Percentiles rank a stretch among this genome's conserved stretches.
These are phyloP conservation scores for Acephala macrosclerotiorum DNA, from an alignment of 2,329 filamentous ascomycete species.

Conservation along the genomic window DNA sequence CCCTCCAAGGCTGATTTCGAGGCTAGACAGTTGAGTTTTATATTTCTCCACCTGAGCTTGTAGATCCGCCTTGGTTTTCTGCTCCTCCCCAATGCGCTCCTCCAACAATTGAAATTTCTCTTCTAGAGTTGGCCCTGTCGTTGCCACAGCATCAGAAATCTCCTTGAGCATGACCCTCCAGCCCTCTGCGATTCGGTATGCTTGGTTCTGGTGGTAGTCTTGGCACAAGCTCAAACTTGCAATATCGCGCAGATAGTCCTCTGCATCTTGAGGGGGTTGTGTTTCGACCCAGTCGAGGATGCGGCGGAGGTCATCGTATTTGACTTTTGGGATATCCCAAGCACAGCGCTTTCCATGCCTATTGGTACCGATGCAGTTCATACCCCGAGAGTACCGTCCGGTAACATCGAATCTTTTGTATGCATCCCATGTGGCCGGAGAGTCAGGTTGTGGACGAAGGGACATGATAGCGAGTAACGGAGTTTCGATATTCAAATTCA, in stretches of 20 bases:
- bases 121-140: background rate
- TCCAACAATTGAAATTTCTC: background rate
- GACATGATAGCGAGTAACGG: background rate
- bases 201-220: background rate
- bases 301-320: background rate
- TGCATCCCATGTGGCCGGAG: background rate
- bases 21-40: background rate
- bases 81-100: background rate
- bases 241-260: background rate
- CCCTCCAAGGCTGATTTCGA: background rate
- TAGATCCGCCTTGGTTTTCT: background rate
- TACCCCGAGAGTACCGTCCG: background rate
- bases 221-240: conserved; percentile 2
- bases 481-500: background rate
- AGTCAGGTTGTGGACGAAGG: background rate
- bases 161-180: background rate
- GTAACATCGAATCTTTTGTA: background rate
- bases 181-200: background rate
- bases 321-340: background rate
- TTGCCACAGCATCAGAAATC: background rate
- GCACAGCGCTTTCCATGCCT: background rate
- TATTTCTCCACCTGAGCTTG: background rate
- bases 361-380: background rate
- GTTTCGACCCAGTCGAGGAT: background rate
- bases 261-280: background rate